Base-by-base conservation (phyloP, 805 yeast species). In the Pichia cephalocereana region DNA sequence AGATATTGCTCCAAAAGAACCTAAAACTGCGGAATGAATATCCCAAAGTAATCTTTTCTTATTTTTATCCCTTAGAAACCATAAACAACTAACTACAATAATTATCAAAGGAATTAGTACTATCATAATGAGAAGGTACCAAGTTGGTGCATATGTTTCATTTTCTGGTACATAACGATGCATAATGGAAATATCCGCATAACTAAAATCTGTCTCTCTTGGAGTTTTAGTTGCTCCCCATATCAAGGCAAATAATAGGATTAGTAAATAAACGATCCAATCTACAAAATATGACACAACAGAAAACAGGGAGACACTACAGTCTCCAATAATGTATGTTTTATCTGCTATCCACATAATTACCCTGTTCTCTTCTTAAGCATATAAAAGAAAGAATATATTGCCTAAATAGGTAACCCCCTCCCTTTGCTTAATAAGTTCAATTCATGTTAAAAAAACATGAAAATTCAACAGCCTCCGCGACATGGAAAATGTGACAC, bases 121-220 rank as follows among this genome's bases (percentile, higher is more conserved):
- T 0, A 67, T 56, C 5, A 70, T 46, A 2, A 59, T 14, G 0
- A 72, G 36, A 38, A 73, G 54, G 12, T 58, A 30, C 54, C 64
- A 55, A 6, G 68, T 49, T 0, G 72, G 69, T 1, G 70, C 57
- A 32, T 62, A 54, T 0, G 69, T 65, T 26, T 57, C 60, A 1
- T 52, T 27, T 47, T 72, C 76, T 3, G 62, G 56, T 32, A 62
- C 60, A 52, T 68, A 69, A 0, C 65, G 55, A 49, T 68, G 58
- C 63, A 70, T 61, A 5, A 70, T 43, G 2, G 53, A 45, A 1
- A 56, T 51, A 49, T 71, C 72, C n/a, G 43, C 46, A 1, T 70
- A 43, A 53, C 64, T 67, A 51, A 74, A 74, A 46, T 72, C 76
- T 43, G 68, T 67, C 27, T 57, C 63, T 28, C 70, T 56, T 6